Evolutionary conservation across 1,284 basidiomycete species (phyloP).

Genomic region (Coriolopsis trogii): DNA sequence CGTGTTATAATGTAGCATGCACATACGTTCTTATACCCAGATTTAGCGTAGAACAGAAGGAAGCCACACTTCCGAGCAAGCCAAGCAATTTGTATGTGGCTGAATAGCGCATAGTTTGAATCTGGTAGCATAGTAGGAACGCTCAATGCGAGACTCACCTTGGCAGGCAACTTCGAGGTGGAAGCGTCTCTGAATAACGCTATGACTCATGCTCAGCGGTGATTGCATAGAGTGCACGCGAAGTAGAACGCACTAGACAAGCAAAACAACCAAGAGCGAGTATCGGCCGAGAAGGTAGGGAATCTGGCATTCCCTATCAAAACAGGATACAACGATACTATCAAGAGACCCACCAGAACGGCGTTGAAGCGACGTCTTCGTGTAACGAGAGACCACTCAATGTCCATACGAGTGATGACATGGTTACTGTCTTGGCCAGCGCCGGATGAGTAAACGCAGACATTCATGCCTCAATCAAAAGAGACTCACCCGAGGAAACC

Average conservation of each 20-base stretch:
- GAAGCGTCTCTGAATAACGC: constrained; percentile 10
- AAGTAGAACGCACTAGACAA: constrained; percentile 11
- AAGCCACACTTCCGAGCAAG: constrained; percentile 13
- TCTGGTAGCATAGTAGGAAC: background rate
- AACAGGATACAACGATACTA: background rate
- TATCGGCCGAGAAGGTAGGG: constrained; percentile 22
- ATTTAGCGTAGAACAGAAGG: constrained; percentile 19
- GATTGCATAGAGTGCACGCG: background rate
- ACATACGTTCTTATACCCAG: constrained; percentile 16
- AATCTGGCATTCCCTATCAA: constrained; percentile 1
- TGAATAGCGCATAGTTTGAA: background rate
- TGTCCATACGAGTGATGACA: constrained; percentile 8
- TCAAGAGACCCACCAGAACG: constrained; percentile 6
- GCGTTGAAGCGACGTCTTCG: constrained; percentile 12
- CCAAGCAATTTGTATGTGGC: constrained; percentile 15
- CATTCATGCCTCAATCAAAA: too few relatives aligned
- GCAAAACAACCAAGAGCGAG: constrained; percentile 8
- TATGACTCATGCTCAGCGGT: background rate
- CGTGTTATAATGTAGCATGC: background rate
- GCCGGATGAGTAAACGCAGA: too few relatives aligned
- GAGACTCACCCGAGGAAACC: constrained; percentile 17
- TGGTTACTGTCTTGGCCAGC: constrained; percentile 17
- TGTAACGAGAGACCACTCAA: constrained; percentile 21
- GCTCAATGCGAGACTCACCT: background rate
- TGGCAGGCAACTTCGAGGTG: constrained; percentile 7